A percentile compares a stretch with the other conserved stretches of the same genome.
phyloP scores from a whole-genome alignment of 2,329 filamentous ascomycete genomes.

The Apiospora aurea region DNA sequence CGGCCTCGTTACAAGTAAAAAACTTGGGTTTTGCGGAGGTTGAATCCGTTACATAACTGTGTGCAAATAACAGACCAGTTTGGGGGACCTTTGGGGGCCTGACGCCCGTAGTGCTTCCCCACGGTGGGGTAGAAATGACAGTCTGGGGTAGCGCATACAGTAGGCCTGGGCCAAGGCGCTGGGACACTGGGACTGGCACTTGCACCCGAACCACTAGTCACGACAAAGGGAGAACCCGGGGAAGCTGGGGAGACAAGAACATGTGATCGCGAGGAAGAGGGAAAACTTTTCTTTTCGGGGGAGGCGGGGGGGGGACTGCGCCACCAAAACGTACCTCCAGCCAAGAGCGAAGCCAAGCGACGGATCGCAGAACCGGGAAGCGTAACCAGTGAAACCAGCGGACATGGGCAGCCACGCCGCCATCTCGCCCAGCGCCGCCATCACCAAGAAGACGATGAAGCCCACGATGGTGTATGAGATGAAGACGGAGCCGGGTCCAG shows the following conservation, averaged over 20 bases:
- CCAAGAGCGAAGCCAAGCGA: slow-evolving; percentile 82
- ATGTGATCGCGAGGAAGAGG: slow-evolving; percentile 3
- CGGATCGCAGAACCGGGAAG: slow-evolving; percentile 79
- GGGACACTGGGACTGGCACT: neutral
- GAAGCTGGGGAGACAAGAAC: neutral
- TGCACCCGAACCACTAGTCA: neutral
- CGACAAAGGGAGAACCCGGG: neutral
- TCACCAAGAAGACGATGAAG: slow-evolving; percentile 79
- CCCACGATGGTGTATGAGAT: slow-evolving; percentile 76
- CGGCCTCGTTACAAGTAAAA: neutral
- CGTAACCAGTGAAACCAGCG: slow-evolving; percentile 83
- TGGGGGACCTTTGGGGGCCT: neutral
- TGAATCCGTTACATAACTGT: slow-evolving; percentile 7
- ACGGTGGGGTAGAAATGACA: slow-evolving; percentile 1
- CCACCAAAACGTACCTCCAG: slow-evolving; percentile 62
- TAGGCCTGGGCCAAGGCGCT: slow-evolving; percentile 12
- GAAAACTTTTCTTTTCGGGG: neutral
- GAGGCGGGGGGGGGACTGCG: too few relatives aligned
- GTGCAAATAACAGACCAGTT: neutral
- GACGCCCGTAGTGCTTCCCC: neutral
- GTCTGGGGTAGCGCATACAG: slow-evolving; percentile 16
- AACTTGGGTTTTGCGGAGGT: neutral
- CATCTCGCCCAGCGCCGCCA: slow-evolving; percentile 86
- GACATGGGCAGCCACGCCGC: slow-evolving; percentile 80
- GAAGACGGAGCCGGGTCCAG: slow-evolving; percentile 70